These are phyloP conservation scores for Vanrija sp. DNA, from an alignment of 1,284 basidiomycete genomes.

Conservation along the genomic window DNA sequence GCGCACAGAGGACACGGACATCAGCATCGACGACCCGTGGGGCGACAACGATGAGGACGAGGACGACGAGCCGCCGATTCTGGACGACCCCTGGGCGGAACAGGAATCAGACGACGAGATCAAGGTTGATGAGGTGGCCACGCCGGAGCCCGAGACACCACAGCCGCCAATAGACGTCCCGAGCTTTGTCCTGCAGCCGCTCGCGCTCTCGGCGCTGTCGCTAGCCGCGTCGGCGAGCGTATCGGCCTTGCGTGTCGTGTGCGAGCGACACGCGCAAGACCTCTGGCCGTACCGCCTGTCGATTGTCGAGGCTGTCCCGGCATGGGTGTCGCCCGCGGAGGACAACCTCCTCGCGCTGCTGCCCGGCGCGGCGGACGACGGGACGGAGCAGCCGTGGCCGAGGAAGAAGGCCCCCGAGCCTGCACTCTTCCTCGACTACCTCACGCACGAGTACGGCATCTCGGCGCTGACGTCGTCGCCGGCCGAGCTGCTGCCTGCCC, in stretches of 20 bases:
- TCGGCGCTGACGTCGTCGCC: background rate
- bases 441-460: conserved; percentile 4
- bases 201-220: conserved; percentile 60
- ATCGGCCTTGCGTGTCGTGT: conserved; percentile 57
- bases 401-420: background rate
- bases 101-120: conserved; percentile 8
- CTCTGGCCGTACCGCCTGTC: conserved; percentile 67
- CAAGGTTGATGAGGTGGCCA: background rate
- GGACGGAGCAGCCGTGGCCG: conserved; percentile 47
- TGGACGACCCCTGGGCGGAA: conserved; percentile 35
- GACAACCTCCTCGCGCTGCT: conserved; percentile 61
- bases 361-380: conserved; percentile 57
- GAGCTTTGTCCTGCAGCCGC: conserved; percentile 60
- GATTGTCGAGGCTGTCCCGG: conserved; percentile 69
- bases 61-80: conserved; percentile 6
- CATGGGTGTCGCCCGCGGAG: conserved; percentile 59
- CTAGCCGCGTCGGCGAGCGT: conserved; percentile 64
- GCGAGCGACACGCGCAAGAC: conserved; percentile 56
- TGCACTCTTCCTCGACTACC: conserved; percentile 9
- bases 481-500: conserved; percentile 20
- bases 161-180: conserved; percentile 40
- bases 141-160: background rate
- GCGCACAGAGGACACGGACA: conserved; percentile 2
- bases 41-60: conserved; percentile 47
- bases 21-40: conserved; percentile 70